Percentiles rank a stretch among this genome's conserved stretches.
Evolutionary conservation across 192 early-diverging fungal species (phyloP).

Genomic region (Spizellomyces punctatus): DNA sequence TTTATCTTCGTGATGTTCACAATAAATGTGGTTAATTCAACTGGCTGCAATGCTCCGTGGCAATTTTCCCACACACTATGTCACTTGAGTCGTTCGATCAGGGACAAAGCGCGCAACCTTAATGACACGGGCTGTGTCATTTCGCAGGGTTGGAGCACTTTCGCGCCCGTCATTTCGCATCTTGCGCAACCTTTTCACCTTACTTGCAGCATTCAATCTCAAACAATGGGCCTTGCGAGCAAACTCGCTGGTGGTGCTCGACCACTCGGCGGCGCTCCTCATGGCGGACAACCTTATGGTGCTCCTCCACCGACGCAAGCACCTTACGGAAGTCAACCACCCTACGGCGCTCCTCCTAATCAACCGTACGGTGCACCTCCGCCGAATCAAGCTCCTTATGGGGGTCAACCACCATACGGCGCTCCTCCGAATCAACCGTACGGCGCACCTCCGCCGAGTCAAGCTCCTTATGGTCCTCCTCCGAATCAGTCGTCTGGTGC

Average conservation of each 20-base stretch:
- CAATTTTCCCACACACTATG: no score
- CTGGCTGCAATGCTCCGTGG: no score
- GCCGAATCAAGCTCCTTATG: constrained; percentile 3
- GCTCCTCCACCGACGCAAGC: neutral
- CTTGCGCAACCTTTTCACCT: no score
- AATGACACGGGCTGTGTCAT: no score
- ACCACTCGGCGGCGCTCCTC: neutral
- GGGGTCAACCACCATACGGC: neutral
- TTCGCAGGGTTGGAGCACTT: no score
- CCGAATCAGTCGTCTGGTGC: neutral
- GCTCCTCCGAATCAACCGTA: constrained; percentile 1
- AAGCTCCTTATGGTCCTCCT: neutral
- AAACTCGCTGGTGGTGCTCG: constrained; percentile 7
- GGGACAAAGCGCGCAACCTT: no score
- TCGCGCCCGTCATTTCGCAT: no score
- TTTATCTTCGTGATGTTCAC: no score
- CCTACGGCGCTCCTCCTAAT: neutral
- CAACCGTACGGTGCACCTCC: constrained; percentile 11
- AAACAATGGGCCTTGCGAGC: constrained; percentile 22
- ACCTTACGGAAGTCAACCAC: constrained; percentile 7
- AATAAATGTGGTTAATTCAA: no score
- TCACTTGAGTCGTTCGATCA: no score
- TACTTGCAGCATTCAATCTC: no score
- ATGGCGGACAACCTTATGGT: neutral
- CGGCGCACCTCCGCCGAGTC: constrained; percentile 12